phyloP scores from a whole-genome alignment of 495 filamentous ascomycete species.

The Aspergillus baeticus region DNA sequence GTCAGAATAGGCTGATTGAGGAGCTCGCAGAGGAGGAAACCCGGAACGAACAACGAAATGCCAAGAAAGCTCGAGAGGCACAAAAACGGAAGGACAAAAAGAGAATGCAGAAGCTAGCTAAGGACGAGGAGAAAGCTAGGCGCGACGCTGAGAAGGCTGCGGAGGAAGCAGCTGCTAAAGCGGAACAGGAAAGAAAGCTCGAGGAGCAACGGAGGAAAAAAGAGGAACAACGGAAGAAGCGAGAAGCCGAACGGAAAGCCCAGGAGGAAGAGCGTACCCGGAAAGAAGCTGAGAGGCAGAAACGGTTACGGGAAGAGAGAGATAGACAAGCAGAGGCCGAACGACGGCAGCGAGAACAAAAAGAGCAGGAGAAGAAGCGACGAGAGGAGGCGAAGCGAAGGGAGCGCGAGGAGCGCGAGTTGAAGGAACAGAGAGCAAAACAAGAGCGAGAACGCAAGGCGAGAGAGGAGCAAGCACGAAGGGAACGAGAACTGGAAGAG shows the following conservation, averaged over 20 bases:
- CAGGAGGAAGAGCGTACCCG: slow-evolving; percentile 81
- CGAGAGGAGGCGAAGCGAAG: slow-evolving; percentile 60
- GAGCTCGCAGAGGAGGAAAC: slow-evolving; percentile 84
- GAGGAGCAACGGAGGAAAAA: slow-evolving; percentile 77
- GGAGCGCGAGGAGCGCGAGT: slow-evolving; percentile 75
- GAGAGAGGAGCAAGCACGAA: slow-evolving; percentile 60
- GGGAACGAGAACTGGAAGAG: slow-evolving; percentile 52
- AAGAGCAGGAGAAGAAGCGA: slow-evolving; percentile 68
- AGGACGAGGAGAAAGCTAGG: slow-evolving; percentile 84
- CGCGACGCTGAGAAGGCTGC: slow-evolving; percentile 86
- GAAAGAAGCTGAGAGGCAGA: slow-evolving; percentile 77
- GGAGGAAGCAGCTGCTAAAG: slow-evolving; percentile 77
- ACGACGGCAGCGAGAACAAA: slow-evolving; percentile 70
- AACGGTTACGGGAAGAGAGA: slow-evolving; percentile 75
- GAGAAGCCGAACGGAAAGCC: slow-evolving; percentile 86
- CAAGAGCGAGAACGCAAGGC: slow-evolving; percentile 68
- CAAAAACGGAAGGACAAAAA: slow-evolving; percentile 92
- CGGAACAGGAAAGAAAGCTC: slow-evolving; percentile 72
- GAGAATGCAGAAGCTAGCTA: slow-evolving; percentile 75
- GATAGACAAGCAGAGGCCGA: slow-evolving; percentile 76
- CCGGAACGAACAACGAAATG: slow-evolving; percentile 72
- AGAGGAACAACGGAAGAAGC: slow-evolving; percentile 89
- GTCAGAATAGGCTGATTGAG: slow-evolving; percentile 86
- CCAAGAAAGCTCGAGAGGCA: slow-evolving; percentile 90
- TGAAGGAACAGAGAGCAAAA: slow-evolving; percentile 62